Evolutionary conservation across 306 rosid species (phyloP).

Genomic region (Styphnolobium japonicum): DNA sequence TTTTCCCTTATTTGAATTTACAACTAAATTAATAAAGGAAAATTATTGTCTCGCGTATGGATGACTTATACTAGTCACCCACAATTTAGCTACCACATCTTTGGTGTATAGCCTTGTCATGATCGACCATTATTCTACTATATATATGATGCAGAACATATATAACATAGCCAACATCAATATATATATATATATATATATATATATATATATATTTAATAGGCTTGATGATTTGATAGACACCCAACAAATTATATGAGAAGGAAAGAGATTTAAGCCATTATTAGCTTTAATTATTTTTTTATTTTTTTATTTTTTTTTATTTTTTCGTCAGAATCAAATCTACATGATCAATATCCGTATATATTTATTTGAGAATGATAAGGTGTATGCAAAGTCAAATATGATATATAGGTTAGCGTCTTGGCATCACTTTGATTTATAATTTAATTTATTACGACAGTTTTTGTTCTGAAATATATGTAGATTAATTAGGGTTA

Average conservation of each 20-base stretch:
- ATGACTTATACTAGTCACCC: constrained; percentile 33
- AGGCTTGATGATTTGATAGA: background rate
- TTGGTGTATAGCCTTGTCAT: constrained; percentile 14
- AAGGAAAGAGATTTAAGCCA: constrained; percentile 4
- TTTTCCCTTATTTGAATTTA: background rate
- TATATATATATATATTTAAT: background rate
- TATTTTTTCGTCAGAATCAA: constrained; percentile 3
- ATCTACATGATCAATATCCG: constrained; percentile 32
- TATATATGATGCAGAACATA: background rate
- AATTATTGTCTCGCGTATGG: constrained; percentile 29
- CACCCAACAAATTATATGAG: constrained; percentile 29
- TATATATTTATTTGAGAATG: constrained; percentile 29
- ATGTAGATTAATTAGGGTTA: background rate
- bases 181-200: no score
- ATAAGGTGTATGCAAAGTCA: constrained; percentile 28
- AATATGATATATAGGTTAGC: constrained; percentile 22
- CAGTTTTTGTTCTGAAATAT: no score
- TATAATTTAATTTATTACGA: no score
- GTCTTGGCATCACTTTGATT: background rate
- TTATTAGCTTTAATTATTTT: background rate
- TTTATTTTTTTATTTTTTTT: background rate
- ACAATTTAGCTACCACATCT: constrained; percentile 36
- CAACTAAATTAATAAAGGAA: constrained; percentile 14
- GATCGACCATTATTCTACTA: constrained; percentile 9
- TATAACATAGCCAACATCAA: background rate